Evolutionary conservation across 257 asterid species (phyloP).

Genomic region (Forsythia suspensa): DNA sequence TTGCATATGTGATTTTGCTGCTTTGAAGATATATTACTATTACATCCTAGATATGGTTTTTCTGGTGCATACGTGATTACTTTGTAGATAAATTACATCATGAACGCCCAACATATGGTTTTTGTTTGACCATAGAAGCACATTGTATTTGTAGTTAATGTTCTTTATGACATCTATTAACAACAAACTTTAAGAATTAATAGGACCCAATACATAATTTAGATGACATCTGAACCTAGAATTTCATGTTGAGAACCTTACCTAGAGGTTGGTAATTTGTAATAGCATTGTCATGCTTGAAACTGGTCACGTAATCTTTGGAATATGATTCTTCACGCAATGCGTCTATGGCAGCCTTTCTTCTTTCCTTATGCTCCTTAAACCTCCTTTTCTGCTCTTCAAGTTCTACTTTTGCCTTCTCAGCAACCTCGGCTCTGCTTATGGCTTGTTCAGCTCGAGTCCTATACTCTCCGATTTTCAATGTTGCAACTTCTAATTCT

Average conservation of each 20-base stretch:
- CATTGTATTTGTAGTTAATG: background rate
- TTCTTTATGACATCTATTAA: background rate
- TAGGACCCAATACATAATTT: too few relatives aligned
- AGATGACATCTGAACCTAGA: slow-evolving; percentile 26
- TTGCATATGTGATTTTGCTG: background rate
- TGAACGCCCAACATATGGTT: background rate
- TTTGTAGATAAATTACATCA: background rate
- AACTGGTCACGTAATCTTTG: slow-evolving; percentile 26
- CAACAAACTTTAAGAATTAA: too few relatives aligned
- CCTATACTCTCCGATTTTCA: slow-evolving; percentile 55
- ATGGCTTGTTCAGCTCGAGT: slow-evolving; percentile 76
- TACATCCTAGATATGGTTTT: background rate
- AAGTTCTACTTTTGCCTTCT: slow-evolving; percentile 45
- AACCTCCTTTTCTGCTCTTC: slow-evolving; percentile 58
- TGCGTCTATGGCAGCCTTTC: slow-evolving; percentile 54
- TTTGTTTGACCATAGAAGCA: too few relatives aligned
- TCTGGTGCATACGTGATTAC: background rate
- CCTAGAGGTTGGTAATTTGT: slow-evolving; percentile 66
- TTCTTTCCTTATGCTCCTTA: slow-evolving; percentile 49
- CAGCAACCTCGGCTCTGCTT: slow-evolving; percentile 81
- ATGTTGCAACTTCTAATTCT: slow-evolving; percentile 44
- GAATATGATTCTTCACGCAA: slow-evolving; percentile 52
- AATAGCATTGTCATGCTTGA: background rate
- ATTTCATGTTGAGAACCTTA: slow-evolving; percentile 69
- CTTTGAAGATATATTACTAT: background rate